Evolutionary conservation across 176 grass and related monocot species (phyloP).

Genomic region (Bothriochloa decipiens): DNA sequence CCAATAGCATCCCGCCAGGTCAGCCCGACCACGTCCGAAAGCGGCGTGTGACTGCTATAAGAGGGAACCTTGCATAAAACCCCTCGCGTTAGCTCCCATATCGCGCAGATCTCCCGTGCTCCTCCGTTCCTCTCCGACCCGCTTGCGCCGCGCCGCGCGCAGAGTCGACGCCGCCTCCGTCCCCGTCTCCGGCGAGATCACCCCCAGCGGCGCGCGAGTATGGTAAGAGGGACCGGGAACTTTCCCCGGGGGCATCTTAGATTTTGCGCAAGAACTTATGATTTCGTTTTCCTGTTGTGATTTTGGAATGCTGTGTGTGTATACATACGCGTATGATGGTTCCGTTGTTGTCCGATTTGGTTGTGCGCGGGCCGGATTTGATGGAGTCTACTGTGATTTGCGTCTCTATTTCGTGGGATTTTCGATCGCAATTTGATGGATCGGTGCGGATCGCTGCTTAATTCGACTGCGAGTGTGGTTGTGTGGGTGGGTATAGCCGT

Average conservation of each 20-base stretch:
- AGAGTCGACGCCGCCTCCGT: not conserved
- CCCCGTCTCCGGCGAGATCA: slow-evolving; percentile 18
- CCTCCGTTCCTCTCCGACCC: not conserved
- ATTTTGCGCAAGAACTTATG: not conserved
- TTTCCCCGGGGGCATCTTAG: not conserved
- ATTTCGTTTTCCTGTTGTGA: not conserved
- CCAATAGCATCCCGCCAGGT: slow-evolving; percentile 21
- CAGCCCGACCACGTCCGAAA: slow-evolving; percentile 16
- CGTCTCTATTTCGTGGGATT: not conserved
- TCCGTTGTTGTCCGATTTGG: not conserved
- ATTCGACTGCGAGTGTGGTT: not conserved
- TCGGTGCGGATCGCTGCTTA: slow-evolving; percentile 2
- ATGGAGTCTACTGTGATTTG: not conserved
- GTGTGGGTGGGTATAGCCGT: too few species aligned
- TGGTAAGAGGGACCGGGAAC: slow-evolving; percentile 31
- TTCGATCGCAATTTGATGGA: not conserved
- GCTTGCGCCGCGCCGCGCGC: not conserved
- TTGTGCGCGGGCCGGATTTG: not conserved
- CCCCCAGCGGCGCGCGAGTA: not conserved
- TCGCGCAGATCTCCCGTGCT: not conserved
- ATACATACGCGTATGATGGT: not conserved
- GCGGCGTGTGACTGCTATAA: not conserved
- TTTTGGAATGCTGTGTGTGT: not conserved
- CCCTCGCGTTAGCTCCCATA: not conserved
- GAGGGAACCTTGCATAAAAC: not conserved